Evolutionary conservation across 305 asterid genomes (phyloP).

Genomic region (Lippia alba): DNA sequence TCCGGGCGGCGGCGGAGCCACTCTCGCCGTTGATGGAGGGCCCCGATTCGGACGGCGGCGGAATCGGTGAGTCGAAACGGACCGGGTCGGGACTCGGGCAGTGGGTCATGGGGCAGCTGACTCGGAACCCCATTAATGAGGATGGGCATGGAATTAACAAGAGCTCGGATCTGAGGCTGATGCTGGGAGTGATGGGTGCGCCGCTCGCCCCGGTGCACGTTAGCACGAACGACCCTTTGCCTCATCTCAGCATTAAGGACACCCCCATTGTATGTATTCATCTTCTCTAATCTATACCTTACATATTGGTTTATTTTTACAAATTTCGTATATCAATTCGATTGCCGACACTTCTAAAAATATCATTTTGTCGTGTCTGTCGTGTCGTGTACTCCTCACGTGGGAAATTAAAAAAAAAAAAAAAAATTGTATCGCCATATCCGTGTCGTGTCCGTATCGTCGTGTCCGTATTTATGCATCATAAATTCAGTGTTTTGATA

Average conservation of each 20-base stretch:
- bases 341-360: no score
- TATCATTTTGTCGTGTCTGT: no score
- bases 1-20: constrained; percentile 69
- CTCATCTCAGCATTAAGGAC: constrained; percentile 58
- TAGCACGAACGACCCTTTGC: constrained; percentile 46
- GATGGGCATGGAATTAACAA: constrained; percentile 39
- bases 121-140: constrained; percentile 50
- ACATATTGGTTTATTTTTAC: neutral
- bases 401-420: no score
- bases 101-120: constrained; percentile 79
- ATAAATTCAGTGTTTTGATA: no score
- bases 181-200: constrained; percentile 59
- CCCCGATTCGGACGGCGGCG: constrained; percentile 81
- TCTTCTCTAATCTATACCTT: constrained; percentile 1
- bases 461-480: no score
- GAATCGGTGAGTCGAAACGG: constrained; percentile 63
- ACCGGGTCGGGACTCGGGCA: constrained; percentile 63
- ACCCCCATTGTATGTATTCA: constrained; percentile 55
- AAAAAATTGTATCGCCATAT: no score
- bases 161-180: constrained; percentile 53
- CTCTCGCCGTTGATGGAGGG: constrained; percentile 88
- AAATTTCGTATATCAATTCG: no score
- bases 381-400: no score
- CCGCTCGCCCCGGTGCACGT: constrained; percentile 62
- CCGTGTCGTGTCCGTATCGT: no score